Evolutionary conservation across 768 basidiomycete species (phyloP), one percentile per base, ranked within the genome.

Genomic region (Termitomyces sp.): DNA sequence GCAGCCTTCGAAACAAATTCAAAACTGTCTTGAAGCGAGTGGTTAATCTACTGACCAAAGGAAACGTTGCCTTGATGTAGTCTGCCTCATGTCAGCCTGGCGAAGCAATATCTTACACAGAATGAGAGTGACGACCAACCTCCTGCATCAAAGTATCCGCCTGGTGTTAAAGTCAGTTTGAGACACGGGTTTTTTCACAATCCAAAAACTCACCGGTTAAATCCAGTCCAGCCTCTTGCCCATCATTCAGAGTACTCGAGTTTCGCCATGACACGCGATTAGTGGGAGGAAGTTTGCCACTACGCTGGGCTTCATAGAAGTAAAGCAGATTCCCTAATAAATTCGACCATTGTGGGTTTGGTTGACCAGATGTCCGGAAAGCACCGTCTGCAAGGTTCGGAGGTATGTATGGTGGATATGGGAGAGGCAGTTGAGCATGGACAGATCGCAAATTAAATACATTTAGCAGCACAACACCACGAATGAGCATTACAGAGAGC

Each of bases 131-230:
- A 55, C 30, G 56, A 41, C 75, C 65, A 65, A 90, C 90, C 90
- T 75, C 94, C 94, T 59, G 94, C 93, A 76, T 96, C 94, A 67
- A 92, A 95, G 68, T 88, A 96, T 7, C 94, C 95, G 44, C 80
- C 80, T 78, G 44, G 20, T 58, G 35, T 38, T 43, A 30, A 5
- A n/a, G 38, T 59, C 44, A 52, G 41, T 46, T 20, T 18, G 33
- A 53, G 26, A 55, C 26, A 54, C 11, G 13, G 35, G 22, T 35
- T 26, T 40, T 30, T 6, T 53, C 10, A 56, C 33, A 43, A 22
- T 47, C 16, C 26, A 32, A 30, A 32, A 49, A 66, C 66, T 40
- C 59, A 68, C 93, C 92, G 33, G 79, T 84, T 53, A 97, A 72
- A 68, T 98, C 90, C 16, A 93, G 65, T 5, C 79, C 78, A 35